A percentile compares a stretch with the other conserved stretches of the same genome.
Conservation (phyloP, 1,284 basidiomycete genomes). For the Boletus subluridellus region DNA sequence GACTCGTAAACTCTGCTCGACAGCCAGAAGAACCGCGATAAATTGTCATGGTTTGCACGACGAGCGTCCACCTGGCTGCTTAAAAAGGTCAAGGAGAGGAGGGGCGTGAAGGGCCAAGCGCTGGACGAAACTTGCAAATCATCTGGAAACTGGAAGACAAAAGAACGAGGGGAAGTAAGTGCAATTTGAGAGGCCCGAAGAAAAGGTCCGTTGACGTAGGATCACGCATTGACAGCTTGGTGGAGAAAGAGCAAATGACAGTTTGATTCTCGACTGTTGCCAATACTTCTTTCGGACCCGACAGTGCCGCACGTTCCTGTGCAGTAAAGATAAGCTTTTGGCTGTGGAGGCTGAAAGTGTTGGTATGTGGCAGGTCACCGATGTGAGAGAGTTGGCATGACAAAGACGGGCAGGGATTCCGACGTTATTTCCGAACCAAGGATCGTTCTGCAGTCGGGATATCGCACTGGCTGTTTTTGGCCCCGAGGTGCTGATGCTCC, state of each 20-base stretch:
- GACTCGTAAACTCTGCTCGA: conserved; percentile 4
- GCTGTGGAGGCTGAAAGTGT: conserved; percentile 51
- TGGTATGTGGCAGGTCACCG: conserved; percentile 37
- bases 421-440: conserved; percentile 27
- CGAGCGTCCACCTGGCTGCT: conserved; percentile 69
- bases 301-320: conserved; percentile 45
- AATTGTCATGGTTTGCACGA: conserved; percentile 63
- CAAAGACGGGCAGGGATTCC: conserved; percentile 25
- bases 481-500: conserved; percentile 30
- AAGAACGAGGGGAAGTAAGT: conserved; percentile 44
- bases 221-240: conserved; percentile 15
- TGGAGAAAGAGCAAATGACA: conserved; percentile 53
- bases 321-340: conserved; percentile 65
- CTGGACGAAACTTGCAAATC: conserved; percentile 60
- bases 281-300: conserved; percentile 46
- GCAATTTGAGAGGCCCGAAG: neutral
- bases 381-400: conserved; percentile 16
- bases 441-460: conserved; percentile 39
- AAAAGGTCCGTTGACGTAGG: conserved; percentile 1
- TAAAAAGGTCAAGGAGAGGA: conserved; percentile 57
- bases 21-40: conserved; percentile 63
- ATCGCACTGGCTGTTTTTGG: conserved; percentile 44
- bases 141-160: conserved; percentile 56
- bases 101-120: conserved; percentile 61
- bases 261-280: conserved; percentile 69